phyloP scores from a whole-genome alignment of 148 eudicot species.

The Rhododendron mucronatum region DNA sequence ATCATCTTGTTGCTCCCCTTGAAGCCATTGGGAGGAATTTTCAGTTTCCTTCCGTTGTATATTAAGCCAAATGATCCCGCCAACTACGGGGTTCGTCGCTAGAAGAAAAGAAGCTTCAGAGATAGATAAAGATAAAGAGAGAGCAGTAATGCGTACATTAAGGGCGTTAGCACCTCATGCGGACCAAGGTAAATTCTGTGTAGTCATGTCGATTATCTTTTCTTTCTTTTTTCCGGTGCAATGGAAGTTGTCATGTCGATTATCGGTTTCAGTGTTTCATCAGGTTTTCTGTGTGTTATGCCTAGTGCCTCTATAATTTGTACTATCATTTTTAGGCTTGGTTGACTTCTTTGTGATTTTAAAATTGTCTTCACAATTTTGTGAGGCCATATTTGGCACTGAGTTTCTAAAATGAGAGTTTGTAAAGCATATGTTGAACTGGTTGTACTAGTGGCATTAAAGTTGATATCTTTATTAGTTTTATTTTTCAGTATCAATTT shows the following conservation, averaged over 20 bases:
- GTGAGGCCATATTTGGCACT: neutral
- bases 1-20: slow-evolving; percentile 17
- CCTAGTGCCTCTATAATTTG: neutral
- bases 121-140: neutral
- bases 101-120: neutral
- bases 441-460: neutral
- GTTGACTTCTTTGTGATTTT: neutral
- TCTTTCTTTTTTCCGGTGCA: no score
- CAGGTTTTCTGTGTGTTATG: neutral
- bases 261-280: neutral
- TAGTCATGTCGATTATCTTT: neutral
- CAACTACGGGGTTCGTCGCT: neutral
- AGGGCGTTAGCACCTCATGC: neutral
- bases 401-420: neutral
- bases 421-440: slow-evolving; percentile 8
- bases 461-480: neutral
- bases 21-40: slow-evolving; percentile 10
- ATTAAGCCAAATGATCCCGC: slow-evolving; percentile 11
- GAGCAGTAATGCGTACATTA: neutral
- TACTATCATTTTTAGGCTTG: neutral
- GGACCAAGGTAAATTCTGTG: neutral
- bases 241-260: neutral
- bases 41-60: slow-evolving; percentile 8
- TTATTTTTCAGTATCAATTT: neutral
- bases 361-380: neutral